Evolutionary conservation across 78 protist species (phyloP).

Genomic region (Dictyostelium purpureum): DNA sequence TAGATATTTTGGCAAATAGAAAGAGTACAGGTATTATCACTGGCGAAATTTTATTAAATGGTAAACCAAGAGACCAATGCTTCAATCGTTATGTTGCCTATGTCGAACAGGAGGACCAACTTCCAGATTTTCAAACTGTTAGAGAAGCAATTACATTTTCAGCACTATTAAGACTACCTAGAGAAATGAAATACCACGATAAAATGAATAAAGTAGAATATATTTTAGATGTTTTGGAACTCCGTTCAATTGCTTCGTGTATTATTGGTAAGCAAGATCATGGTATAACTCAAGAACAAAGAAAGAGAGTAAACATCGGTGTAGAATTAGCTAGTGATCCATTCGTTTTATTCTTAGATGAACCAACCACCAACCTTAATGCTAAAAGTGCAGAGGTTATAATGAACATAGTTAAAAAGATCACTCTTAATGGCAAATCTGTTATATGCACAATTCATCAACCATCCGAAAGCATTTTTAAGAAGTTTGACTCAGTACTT

Average conservation of each 20-base stretch:
- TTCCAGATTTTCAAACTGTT: conserved; percentile 26
- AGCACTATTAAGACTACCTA: conserved; percentile 26
- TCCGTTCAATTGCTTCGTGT: background rate
- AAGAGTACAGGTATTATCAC: conserved; percentile 8
- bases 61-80: conserved; percentile 32
- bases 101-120: conserved; percentile 68
- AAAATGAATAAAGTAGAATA: conserved; percentile 10
- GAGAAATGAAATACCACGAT: background rate
- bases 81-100: conserved; percentile 65
- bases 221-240: conserved; percentile 51
- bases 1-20: conserved; percentile 81
- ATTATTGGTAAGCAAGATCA: conserved; percentile 27
- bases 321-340: conserved; percentile 59
- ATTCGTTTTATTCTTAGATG: conserved; percentile 52
- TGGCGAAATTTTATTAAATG: conserved; percentile 74
- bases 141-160: conserved; percentile 71
- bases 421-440: conserved; percentile 48
- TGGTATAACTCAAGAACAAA: conserved; percentile 59
- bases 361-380: conserved; percentile 70
- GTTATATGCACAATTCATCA: conserved; percentile 92
- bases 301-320: conserved; percentile 64
- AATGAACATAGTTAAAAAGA: conserved; percentile 57
- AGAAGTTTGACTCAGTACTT: conserved; percentile 77
- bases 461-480: conserved; percentile 84
- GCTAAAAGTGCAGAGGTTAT: conserved; percentile 36